phyloP scores from a whole-genome alignment of 139 green algal genomes.

The Monoraphidium neglectum region DNA sequence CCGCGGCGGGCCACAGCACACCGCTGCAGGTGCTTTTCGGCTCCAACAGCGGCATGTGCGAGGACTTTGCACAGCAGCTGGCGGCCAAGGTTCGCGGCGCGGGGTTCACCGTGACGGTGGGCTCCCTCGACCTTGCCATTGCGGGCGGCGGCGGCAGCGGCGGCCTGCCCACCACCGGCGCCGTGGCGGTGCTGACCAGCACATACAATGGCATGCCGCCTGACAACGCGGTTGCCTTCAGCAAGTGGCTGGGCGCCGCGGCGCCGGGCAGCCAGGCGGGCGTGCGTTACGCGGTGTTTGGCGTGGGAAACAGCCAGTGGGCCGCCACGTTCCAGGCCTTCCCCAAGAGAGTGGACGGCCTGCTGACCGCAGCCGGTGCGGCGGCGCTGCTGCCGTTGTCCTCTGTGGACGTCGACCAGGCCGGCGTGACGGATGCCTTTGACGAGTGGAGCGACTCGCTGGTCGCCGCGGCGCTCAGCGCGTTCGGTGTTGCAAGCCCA shows the following conservation, averaged over 20 bases:
- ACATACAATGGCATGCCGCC: conserved; percentile 32
- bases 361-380: conserved; percentile 10
- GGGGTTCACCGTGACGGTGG: conserved; percentile 2
- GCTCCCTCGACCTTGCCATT: conserved; percentile 10
- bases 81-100: conserved; percentile 4
- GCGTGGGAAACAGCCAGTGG: conserved; percentile 36
- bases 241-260: conserved; percentile 15
- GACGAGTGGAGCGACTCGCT: conserved; percentile 1
- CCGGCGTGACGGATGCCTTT: conserved; percentile 1
- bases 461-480: not conserved
- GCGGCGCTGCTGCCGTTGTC: not conserved
- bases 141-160: not conserved
- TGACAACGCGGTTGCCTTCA: conserved; percentile 28
- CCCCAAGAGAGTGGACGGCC: conserved; percentile 6
- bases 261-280: not conserved
- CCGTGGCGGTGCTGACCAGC: conserved; percentile 3
- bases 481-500: too few species aligned
- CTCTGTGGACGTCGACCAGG: not conserved
- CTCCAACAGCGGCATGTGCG: conserved; percentile 30
- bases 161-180: conserved; percentile 1
- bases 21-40: conserved; percentile 31
- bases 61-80: conserved; percentile 22
- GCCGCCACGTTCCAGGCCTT: conserved; percentile 31
- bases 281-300: conserved; percentile 15
- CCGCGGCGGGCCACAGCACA: conserved; percentile 1